A percentile compares a stretch with the other conserved stretches of the same genome.
phyloP scores from a whole-genome alignment of 2,329 filamentous ascomycete species.

The Ceratocystis papillata region DNA sequence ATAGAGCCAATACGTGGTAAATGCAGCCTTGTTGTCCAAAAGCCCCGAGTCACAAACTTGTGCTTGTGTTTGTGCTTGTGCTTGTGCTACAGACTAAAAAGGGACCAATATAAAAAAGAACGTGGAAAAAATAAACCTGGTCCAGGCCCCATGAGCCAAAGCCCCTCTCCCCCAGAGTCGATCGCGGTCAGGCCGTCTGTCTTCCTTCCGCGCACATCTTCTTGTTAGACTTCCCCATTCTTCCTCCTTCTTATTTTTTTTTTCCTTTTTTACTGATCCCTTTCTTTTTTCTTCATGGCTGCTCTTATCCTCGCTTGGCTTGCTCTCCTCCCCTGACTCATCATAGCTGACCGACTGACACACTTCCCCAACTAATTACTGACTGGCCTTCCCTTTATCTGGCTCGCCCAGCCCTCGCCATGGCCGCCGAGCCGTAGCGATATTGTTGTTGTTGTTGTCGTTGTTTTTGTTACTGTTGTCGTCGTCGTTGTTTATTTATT shows the following conservation, averaged over 20 bases:
- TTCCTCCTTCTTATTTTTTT: not conserved
- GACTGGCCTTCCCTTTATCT: too few species aligned
- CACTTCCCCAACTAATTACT: too few species aligned
- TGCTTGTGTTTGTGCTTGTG: not conserved
- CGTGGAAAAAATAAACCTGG: not conserved
- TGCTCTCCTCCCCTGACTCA: not conserved
- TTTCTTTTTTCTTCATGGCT: not conserved
- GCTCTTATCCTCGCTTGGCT: not conserved
- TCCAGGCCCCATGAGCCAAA: not conserved
- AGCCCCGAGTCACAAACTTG: not conserved
- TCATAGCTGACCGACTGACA: too few species aligned
- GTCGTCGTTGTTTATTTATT: too few species aligned
- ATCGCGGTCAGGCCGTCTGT: constrained; percentile 8
- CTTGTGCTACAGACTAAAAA: constrained; percentile 1
- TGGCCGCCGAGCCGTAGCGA: too few species aligned
- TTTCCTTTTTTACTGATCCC: not conserved
- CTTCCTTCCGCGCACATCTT: constrained; percentile 1
- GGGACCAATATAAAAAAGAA: not conserved
- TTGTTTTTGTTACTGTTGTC: too few species aligned
- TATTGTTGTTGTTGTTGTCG: too few species aligned
- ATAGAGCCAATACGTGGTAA: too few species aligned
- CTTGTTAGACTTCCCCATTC: not conserved
- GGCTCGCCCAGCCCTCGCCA: too few species aligned
- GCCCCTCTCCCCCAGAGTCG: constrained; percentile 9
- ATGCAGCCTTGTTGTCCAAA: not conserved